phyloP scores from a whole-genome alignment of 192 early-diverging fungal species.

The Jimgerdemannia flammicorona region DNA sequence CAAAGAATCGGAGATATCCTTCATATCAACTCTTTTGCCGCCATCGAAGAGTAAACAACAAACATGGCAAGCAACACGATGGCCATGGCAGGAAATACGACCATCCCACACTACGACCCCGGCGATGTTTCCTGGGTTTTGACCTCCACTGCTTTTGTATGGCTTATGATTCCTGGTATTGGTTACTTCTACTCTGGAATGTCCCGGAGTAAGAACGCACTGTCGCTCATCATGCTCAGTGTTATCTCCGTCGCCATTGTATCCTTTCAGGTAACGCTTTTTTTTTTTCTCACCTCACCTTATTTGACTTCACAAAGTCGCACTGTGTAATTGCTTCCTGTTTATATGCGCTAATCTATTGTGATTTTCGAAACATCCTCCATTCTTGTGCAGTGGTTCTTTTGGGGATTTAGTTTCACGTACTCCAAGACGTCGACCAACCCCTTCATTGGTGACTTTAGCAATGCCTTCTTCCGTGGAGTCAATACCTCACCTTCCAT shows the following conservation, averaged over 20 bases:
- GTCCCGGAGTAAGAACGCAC: constrained; percentile 72
- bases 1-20: too few relatives aligned
- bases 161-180: constrained; percentile 47
- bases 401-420: constrained; percentile 69
- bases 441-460: constrained; percentile 69
- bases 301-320: too few relatives aligned
- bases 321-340: too few relatives aligned
- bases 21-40: too few relatives aligned
- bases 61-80: too few relatives aligned
- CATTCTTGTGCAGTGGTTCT: constrained; percentile 49
- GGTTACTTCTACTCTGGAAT: constrained; percentile 33
- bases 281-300: too few relatives aligned
- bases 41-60: too few relatives aligned
- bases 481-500: constrained; percentile 39
- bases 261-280: constrained; percentile 33
- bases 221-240: constrained; percentile 71
- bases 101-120: too few relatives aligned
- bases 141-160: constrained; percentile 49
- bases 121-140: constrained; percentile 77
- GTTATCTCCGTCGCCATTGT: constrained; percentile 70
- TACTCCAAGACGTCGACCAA: constrained; percentile 57
- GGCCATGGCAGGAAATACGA: too few relatives aligned
- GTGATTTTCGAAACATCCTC: too few relatives aligned
- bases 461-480: constrained; percentile 54
- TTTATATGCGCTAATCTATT: too few relatives aligned